Percentiles rank a stretch among this genome's conserved stretches.
phyloP scores from a whole-genome alignment of 768 basidiomycete genomes.

The Rhodotorula diobovata region DNA sequence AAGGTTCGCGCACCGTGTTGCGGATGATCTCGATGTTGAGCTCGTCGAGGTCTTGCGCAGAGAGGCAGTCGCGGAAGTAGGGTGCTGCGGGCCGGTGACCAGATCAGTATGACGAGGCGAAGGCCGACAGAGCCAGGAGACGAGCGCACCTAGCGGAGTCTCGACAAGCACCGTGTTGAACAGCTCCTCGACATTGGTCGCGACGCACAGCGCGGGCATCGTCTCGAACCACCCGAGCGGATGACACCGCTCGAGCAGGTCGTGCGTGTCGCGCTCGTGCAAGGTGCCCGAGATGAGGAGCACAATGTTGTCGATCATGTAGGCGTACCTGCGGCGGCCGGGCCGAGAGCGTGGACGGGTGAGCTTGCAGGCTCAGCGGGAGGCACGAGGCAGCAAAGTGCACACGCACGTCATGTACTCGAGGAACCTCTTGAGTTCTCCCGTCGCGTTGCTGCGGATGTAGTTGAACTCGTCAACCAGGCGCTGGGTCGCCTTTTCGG shows the following conservation, averaged over 20 bases:
- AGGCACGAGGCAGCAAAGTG: too few species aligned
- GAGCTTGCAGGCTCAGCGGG: background rate
- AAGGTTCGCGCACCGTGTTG: conserved; percentile 58
- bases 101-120: background rate
- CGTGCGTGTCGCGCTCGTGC: conserved; percentile 94
- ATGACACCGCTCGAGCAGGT: conserved; percentile 92
- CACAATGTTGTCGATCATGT: conserved; percentile 99
- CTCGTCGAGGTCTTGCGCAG: conserved; percentile 93
- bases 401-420: conserved; percentile 90
- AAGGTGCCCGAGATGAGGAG: conserved; percentile 94
- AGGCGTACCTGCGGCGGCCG: conserved; percentile 65
- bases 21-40: conserved; percentile 99
- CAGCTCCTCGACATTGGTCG: conserved; percentile 96
- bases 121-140: background rate
- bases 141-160: conserved; percentile 84
- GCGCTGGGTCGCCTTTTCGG: conserved; percentile 91
- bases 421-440: conserved; percentile 83
- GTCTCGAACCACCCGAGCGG: conserved; percentile 95
- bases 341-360: background rate
- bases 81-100: conserved; percentile 56
- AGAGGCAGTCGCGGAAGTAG: conserved; percentile 92
- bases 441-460: conserved; percentile 80
- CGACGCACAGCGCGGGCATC: conserved; percentile 98
- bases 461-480: conserved; percentile 98
- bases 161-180: conserved; percentile 96